Evolutionary conservation across 176 grass and related monocot species (phyloP).

Genomic region (Tillandsia fasciculata): DNA sequence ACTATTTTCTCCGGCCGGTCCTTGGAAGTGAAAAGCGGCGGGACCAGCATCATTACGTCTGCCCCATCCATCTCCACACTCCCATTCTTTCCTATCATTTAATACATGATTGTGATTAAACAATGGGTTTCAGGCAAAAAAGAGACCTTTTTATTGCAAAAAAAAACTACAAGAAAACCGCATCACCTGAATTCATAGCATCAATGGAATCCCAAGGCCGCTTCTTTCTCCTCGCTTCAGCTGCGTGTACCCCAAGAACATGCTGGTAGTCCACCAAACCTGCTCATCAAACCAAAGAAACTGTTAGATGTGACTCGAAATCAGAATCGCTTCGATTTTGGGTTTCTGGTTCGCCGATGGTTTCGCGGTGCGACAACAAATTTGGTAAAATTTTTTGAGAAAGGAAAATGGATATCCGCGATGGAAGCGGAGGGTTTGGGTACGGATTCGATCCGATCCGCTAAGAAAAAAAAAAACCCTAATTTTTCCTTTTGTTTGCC

Average conservation of each 20-base stretch:
- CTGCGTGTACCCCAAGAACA: constrained; percentile 67
- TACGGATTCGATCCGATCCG: too few relatives aligned
- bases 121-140: not conserved
- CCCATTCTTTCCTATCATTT: constrained; percentile 27
- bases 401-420: too few relatives aligned
- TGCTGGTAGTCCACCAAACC: constrained; percentile 88
- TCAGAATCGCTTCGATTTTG: too few relatives aligned
- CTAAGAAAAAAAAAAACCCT: too few relatives aligned
- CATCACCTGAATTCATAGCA: constrained; percentile 20
- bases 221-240: constrained; percentile 57
- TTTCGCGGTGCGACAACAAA: too few relatives aligned
- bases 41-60: constrained; percentile 83
- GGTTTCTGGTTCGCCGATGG: too few relatives aligned
- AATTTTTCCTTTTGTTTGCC: too few relatives aligned
- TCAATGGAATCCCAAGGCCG: constrained; percentile 15
- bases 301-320: too few relatives aligned
- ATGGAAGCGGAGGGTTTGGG: too few relatives aligned
- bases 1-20: constrained; percentile 68
- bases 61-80: constrained; percentile 41
- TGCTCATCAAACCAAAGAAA: constrained; percentile 16
- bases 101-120: constrained; percentile 10
- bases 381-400: too few relatives aligned
- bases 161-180: not conserved
- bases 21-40: constrained; percentile 75
- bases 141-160: not conserved